Evolutionary conservation across 164 flowering plant genomes (phyloP).

Genomic region (Tetracentron sinense): DNA sequence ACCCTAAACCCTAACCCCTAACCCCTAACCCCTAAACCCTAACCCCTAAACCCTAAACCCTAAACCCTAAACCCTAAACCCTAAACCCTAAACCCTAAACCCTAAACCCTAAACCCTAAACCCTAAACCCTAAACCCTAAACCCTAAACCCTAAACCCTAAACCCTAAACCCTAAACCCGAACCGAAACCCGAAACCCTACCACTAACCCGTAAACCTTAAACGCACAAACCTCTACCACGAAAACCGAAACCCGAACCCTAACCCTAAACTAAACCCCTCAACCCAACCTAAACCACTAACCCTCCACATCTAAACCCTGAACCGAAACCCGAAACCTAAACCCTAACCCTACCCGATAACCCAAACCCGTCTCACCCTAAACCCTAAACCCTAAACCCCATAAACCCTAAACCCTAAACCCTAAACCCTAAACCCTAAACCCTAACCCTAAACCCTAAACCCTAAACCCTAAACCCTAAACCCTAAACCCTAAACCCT

Average conservation of each 20-base stretch:
- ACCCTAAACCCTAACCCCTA: no score
- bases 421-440: slow-evolving; percentile 6
- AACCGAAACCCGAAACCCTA: slow-evolving; percentile 7
- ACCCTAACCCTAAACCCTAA: slow-evolving; percentile 1
- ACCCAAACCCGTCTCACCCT: slow-evolving; percentile 1
- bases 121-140: slow-evolving; percentile 10
- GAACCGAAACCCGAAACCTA: neutral
- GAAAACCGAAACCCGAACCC: slow-evolving; percentile 2
- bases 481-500: slow-evolving; percentile 9
- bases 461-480: slow-evolving; percentile 9
- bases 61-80: slow-evolving; percentile 2
- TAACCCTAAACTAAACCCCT: slow-evolving; percentile 2
- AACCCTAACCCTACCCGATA: neutral
- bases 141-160: slow-evolving; percentile 9
- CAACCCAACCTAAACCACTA: neutral
- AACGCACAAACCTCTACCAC: slow-evolving; percentile 2
- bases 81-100: slow-evolving; percentile 2
- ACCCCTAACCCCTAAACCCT: no score
- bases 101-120: slow-evolving; percentile 10
- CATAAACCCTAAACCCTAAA: slow-evolving; percentile 1
- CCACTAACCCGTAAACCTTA: neutral
- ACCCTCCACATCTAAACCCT: neutral
- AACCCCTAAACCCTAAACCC: no score
- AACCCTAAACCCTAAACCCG: slow-evolving; percentile 9
- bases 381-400: slow-evolving; percentile 7